These are phyloP conservation scores for Naegleria gruberi DNA, from an alignment of 208 protist species.

Conservation along the genomic window DNA sequence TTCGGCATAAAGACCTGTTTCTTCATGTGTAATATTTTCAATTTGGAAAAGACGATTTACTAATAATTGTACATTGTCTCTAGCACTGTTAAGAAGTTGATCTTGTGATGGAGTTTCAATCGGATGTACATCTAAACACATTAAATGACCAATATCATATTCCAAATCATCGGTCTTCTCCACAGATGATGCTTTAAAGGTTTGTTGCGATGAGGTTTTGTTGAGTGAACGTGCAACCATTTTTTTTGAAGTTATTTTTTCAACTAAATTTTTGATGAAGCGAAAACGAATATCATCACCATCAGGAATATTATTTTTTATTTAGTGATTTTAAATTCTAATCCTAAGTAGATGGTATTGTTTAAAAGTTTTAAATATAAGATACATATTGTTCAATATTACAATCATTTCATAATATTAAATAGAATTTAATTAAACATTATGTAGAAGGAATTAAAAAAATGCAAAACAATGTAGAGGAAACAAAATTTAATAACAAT, in stretches of 20 bases:
- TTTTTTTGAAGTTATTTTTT: neutral
- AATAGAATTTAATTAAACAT: no score
- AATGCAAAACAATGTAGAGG: no score
- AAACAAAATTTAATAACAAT: no score
- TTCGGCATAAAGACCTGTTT: neutral
- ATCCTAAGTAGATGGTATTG: no score
- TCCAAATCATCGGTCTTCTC: neutral
- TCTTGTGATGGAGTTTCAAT: neutral
- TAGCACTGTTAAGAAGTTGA: neutral
- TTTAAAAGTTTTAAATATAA: no score
- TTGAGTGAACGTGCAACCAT: neutral
- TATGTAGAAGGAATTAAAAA: no score
- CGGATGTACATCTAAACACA: neutral
- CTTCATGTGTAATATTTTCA: neutral
- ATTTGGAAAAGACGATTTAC: slow-evolving; percentile 3
- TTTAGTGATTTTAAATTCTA: no score
- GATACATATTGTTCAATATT: no score
- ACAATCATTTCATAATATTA: no score
- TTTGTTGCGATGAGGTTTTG: neutral
- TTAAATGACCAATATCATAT: slow-evolving; percentile 8
- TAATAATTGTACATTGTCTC: slow-evolving; percentile 4
- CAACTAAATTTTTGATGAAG: neutral
- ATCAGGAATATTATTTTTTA: no score
- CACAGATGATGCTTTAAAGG: neutral
- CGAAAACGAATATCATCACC: no score